These are phyloP conservation scores for Telopea speciosissima DNA, from an alignment of 177 flowering plant genomes.

Conservation along the genomic window DNA sequence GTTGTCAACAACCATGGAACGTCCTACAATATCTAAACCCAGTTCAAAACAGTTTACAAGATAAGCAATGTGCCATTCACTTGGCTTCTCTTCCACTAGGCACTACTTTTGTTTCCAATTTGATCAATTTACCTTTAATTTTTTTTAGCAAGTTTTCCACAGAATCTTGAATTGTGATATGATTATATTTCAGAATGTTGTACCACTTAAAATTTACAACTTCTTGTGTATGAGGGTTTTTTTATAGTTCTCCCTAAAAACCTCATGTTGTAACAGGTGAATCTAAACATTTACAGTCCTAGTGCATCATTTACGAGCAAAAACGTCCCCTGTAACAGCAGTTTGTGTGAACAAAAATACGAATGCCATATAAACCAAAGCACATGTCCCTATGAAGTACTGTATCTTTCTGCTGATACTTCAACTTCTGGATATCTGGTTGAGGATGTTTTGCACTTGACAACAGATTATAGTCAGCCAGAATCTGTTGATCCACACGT, in stretches of 20 bases:
- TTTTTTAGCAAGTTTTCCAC: background rate
- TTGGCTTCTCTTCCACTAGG: background rate
- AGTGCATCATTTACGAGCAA: constrained; percentile 57
- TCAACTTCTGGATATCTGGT: constrained; percentile 72
- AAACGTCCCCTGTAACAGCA: constrained; percentile 50
- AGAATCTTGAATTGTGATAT: background rate
- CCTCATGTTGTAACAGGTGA: constrained; percentile 16
- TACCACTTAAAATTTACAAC: background rate
- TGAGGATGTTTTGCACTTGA: constrained; percentile 73
- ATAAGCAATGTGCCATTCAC: background rate
- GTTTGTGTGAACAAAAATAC: constrained; percentile 31
- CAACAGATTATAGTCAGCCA: constrained; percentile 34
- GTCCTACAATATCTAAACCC: background rate
- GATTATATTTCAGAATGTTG: background rate
- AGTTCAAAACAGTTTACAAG: background rate
- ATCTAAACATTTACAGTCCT: constrained; percentile 60
- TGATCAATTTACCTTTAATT: too few relatives aligned
- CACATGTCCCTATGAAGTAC: constrained; percentile 52
- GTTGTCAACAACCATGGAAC: too few relatives aligned
- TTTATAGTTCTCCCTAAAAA: background rate
- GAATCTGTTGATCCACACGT: constrained; percentile 40
- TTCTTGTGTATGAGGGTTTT: background rate
- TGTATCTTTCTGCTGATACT: constrained; percentile 61
- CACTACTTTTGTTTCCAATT: background rate
- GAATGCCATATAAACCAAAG: constrained; percentile 27